phyloP scores from a whole-genome alignment of 805 yeast species.

The Danielia reshetovae region DNA sequence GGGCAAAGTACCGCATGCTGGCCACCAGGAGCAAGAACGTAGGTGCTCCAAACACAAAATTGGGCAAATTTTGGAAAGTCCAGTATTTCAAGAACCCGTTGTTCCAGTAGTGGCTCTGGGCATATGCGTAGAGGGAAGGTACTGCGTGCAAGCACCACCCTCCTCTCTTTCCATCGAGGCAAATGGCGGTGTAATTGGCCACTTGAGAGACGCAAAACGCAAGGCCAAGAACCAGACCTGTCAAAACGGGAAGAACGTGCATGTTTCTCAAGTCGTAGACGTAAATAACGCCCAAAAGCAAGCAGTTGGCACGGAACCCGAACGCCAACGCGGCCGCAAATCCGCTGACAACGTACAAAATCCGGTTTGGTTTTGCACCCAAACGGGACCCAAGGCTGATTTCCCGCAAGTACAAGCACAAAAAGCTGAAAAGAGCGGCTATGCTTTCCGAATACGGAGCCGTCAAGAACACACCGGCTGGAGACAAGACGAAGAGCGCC shows the following conservation, averaged over 20 bases:
- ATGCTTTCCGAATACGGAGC: slow-evolving; percentile 75
- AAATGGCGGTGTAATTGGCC: slow-evolving; percentile 53
- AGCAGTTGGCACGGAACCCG: slow-evolving; percentile 70
- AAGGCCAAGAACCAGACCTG: slow-evolving; percentile 54
- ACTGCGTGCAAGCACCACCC: slow-evolving; percentile 68
- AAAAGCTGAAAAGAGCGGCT: slow-evolving; percentile 57
- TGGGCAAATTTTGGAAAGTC: slow-evolving; percentile 77
- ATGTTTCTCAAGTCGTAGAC: slow-evolving; percentile 47
- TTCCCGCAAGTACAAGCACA: slow-evolving; percentile 53
- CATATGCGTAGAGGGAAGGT: slow-evolving; percentile 63
- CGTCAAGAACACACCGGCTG: slow-evolving; percentile 76
- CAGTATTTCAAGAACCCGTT: slow-evolving; percentile 80
- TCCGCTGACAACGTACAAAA: slow-evolving; percentile 47
- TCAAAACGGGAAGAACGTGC: slow-evolving; percentile 30
- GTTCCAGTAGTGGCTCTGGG: slow-evolving; percentile 83
- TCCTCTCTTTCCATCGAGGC: slow-evolving; percentile 55
- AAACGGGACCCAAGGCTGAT: slow-evolving; percentile 14
- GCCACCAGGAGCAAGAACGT: slow-evolving; percentile 44
- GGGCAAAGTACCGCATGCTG: slow-evolving; percentile 37
- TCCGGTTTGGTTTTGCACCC: slow-evolving; percentile 6
- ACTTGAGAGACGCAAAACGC: slow-evolving; percentile 46
- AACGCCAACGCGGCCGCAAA: slow-evolving; percentile 51
- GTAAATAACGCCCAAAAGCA: slow-evolving; percentile 67
- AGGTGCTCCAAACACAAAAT: slow-evolving; percentile 75
- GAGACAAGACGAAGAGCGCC: slow-evolving; percentile 54